A percentile compares a stretch with the other conserved stretches of the same genome.
Conservation (phyloP, 352 stramenopile species). For the Aphanomyces euteiches region DNA sequence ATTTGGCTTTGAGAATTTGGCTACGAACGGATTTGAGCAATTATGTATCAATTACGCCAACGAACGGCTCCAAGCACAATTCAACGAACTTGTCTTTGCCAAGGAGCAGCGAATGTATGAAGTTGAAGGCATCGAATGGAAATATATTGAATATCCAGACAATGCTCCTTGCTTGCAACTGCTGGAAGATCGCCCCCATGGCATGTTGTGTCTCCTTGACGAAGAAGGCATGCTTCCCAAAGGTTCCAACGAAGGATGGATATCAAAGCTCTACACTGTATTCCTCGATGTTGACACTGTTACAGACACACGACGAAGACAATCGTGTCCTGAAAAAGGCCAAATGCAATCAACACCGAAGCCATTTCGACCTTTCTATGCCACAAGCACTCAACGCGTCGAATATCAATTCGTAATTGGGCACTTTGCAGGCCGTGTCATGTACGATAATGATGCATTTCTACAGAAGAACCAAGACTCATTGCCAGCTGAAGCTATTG, state of each 20-base stretch:
- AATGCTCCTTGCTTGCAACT: slow-evolving; percentile 76
- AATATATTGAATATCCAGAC: slow-evolving; percentile 70
- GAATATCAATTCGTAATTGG: slow-evolving; percentile 78
- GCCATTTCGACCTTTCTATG: slow-evolving; percentile 53
- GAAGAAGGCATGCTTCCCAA: slow-evolving; percentile 83
- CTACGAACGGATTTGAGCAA: slow-evolving; percentile 81
- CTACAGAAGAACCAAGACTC: slow-evolving; percentile 85
- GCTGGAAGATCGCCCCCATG: slow-evolving; percentile 77
- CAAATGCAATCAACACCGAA: slow-evolving; percentile 37
- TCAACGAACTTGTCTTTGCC: slow-evolving; percentile 87
- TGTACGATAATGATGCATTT: slow-evolving; percentile 76
- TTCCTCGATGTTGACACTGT: slow-evolving; percentile 42
- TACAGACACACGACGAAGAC: slow-evolving; percentile 35
- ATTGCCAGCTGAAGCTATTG: slow-evolving; percentile 58
- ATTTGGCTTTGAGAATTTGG: slow-evolving; percentile 85
- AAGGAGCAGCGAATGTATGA: slow-evolving; percentile 82
- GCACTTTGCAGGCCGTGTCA: slow-evolving; percentile 76
- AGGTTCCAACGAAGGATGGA: slow-evolving; percentile 71
- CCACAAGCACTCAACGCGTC: slow-evolving; percentile 80
- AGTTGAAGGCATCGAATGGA: slow-evolving; percentile 82
- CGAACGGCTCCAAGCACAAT: slow-evolving; percentile 78
- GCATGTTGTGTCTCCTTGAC: slow-evolving; percentile 76
- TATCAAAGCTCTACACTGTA: slow-evolving; percentile 79
- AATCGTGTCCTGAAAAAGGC: slow-evolving; percentile 41
- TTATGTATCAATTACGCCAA: slow-evolving; percentile 87